Conservation (phyloP, 441 rosid species). For the Pelargonium citronellum region DNA sequence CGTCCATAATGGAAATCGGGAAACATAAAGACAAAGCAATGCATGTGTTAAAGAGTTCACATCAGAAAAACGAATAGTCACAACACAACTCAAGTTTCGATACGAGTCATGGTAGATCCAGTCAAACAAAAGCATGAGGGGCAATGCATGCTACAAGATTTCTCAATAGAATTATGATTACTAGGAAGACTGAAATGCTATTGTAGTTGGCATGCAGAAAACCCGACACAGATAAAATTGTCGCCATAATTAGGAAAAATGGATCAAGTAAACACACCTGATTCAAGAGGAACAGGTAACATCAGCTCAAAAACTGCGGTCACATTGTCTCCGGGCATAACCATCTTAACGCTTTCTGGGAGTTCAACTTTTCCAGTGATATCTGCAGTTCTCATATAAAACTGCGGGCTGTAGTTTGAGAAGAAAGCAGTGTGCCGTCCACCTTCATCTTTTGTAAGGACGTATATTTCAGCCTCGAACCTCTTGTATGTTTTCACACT, state of each 20-base stretch:
- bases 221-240: too few relatives aligned
- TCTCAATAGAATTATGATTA: too few relatives aligned
- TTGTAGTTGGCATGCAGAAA: too few relatives aligned
- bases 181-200: too few relatives aligned
- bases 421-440: slow-evolving; percentile 92
- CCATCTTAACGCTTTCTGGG: slow-evolving; percentile 85
- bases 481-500: slow-evolving; percentile 70
- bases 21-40: too few relatives aligned
- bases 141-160: too few relatives aligned
- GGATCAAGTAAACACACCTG: slow-evolving; percentile 27
- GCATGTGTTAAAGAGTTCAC: too few relatives aligned
- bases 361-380: slow-evolving; percentile 85
- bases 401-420: slow-evolving; percentile 91
- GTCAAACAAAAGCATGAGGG: too few relatives aligned
- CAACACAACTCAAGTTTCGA: too few relatives aligned
- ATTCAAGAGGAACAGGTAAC: slow-evolving; percentile 53
- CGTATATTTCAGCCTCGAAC: slow-evolving; percentile 94
- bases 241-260: not conserved
- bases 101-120: too few relatives aligned
- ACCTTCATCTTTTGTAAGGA: slow-evolving; percentile 92
- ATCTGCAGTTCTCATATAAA: slow-evolving; percentile 95
- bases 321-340: slow-evolving; percentile 88
- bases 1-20: too few relatives aligned
- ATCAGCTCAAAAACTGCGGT: slow-evolving; percentile 60
- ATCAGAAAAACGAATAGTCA: too few relatives aligned